phyloP scores from a whole-genome alignment of 73 alveolate genomes.

The Diophrys appendiculata region DNA sequence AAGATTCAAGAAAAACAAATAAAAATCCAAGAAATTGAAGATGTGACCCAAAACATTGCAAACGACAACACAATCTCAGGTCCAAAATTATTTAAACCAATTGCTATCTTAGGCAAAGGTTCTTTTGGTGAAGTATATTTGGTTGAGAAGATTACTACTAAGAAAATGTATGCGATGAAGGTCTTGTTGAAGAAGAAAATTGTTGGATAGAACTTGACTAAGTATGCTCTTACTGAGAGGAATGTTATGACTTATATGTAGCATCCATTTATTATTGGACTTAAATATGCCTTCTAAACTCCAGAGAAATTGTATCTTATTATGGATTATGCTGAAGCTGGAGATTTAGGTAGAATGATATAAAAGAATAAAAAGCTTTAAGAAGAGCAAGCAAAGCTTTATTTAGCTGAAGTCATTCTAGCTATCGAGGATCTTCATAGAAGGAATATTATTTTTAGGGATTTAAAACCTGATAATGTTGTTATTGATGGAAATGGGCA shows the following conservation, averaged over 20 bases:
- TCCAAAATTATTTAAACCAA: conserved; percentile 59
- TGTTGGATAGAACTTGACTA: conserved; percentile 81
- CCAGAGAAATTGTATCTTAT: conserved; percentile 86
- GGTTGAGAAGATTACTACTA: conserved; percentile 60
- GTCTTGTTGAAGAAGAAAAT: conserved; percentile 68
- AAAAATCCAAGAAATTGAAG: too few species aligned
- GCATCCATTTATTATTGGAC: conserved; percentile 88
- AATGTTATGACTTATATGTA: conserved; percentile 82
- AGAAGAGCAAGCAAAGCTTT: conserved; percentile 88
- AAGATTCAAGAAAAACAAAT: too few species aligned
- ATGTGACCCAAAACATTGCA: background rate
- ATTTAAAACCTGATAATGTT: conserved; percentile 92
- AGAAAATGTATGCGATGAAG: conserved; percentile 77
- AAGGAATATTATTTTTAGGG: conserved; percentile 90
- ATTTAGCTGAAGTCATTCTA: conserved; percentile 76
- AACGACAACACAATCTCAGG: conserved; percentile 59
- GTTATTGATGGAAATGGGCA: conserved; percentile 94
- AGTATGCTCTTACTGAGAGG: conserved; percentile 95
- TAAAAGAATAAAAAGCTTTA: conserved; percentile 84
- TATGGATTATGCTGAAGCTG: conserved; percentile 94
- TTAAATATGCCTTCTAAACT: conserved; percentile 90
- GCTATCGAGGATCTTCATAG: conserved; percentile 91
- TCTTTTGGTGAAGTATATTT: conserved; percentile 84
- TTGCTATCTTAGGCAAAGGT: conserved; percentile 82
- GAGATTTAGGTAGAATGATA: conserved; percentile 86